Evolutionary conservation across 2,329 filamentous ascomycete species (phyloP), one percentile per base, ranked within the genome.

Genomic region (Ceratocystis smalleyi): DNA sequence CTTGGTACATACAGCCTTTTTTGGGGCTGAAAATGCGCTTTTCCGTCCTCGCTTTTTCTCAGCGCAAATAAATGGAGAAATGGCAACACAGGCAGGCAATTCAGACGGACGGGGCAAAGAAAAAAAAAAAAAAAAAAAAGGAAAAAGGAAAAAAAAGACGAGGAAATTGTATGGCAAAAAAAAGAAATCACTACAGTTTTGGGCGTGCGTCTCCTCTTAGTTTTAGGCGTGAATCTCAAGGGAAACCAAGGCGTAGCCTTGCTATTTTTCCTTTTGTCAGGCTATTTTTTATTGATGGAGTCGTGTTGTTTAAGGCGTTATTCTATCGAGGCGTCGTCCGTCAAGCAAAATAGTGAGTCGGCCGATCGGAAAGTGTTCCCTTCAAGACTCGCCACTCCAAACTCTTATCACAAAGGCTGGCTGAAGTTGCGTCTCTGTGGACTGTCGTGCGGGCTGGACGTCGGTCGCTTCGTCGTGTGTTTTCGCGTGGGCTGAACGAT

Each of bases 1-100:
- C 24, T 35, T 35, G 15, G 15, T 35, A 7, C 19, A 32, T 35
- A 7, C 19, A 32, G 54, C 54, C 22, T 30, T 57, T 55, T 57
- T 35, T 57, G 30, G 54, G 54, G 54, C 54, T 57, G 12, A 27
- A 57, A 35, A 57, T 57, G 54, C 54, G 54, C 54, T 57, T 57
- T 27, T 57, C 54, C 30, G 54, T 51, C 47, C 54, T 57, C 27
- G 54, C 54, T 30, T 61, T n/a, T 27, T 61, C 59, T 24, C 59
- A 45, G 43, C 35, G 45, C 59, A 43, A 35, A 45, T 57, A n/a
- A 35, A 51, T 51, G 47, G 47, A 43, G n/a, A 19, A 47, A 27
- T 32, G 17, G 60, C 43, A 40, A 5, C 22, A 62, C 43, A 40
- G 43, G 17, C 19, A 61, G 47, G 27, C 27, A 47, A n/a, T 24